A percentile compares a stretch with the other conserved stretches of the same genome.
Conservation (phyloP, 176 grass and related monocot species). For the Zea mays region DNA sequence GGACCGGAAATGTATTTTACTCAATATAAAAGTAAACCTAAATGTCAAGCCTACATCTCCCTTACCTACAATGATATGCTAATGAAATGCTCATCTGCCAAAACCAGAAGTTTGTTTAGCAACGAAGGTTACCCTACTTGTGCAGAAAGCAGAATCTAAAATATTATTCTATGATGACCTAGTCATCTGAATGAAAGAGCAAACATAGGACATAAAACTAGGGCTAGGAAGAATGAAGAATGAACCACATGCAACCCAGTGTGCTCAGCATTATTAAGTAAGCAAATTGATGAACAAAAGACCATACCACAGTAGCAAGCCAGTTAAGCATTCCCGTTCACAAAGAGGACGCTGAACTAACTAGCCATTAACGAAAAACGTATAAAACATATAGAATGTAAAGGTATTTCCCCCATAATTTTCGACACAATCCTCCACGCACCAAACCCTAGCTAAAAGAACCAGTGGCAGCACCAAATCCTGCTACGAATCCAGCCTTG, state of each 20-base stretch:
- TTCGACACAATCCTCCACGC: not conserved
- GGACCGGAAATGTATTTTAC: too few relatives aligned
- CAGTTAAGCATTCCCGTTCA: not conserved
- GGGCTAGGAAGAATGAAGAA: not conserved
- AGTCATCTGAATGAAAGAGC: not conserved
- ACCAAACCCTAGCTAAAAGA: conserved; percentile 42
- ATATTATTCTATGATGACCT: not conserved
- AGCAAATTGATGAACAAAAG: not conserved
- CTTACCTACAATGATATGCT: not conserved
- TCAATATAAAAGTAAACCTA: not conserved
- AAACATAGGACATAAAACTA: not conserved
- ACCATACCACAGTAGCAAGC: not conserved
- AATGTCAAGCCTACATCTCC: not conserved
- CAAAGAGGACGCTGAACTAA: not conserved
- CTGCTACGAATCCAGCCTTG: not conserved
- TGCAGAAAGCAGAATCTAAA: not conserved
- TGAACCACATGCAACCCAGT: not conserved
- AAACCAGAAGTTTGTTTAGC: not conserved
- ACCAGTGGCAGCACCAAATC: not conserved
- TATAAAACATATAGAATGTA: not conserved
- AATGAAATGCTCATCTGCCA: not conserved
- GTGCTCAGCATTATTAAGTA: not conserved
- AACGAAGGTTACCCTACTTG: not conserved
- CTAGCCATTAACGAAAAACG: not conserved
- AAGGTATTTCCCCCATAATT: not conserved